These are phyloP conservation scores for Cryptococcus jaspeensis DNA, from an alignment of 1,284 basidiomycete genomes.

Conservation along the genomic window DNA sequence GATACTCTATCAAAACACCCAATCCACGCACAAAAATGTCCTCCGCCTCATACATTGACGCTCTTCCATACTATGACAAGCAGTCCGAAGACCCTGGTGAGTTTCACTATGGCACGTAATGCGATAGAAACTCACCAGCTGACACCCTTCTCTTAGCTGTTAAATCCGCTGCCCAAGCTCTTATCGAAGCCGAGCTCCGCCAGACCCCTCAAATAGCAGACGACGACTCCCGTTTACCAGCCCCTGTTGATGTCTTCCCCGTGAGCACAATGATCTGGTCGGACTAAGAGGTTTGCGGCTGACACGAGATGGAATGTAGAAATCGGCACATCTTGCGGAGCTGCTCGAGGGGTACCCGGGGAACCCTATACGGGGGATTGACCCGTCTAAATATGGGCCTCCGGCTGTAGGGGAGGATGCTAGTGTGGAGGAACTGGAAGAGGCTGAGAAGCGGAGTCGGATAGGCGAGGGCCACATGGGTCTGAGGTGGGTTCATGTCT, in stretches of 20 bases:
- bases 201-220: conserved; percentile 31
- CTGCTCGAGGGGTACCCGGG: conserved; percentile 66
- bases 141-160: conserved; percentile 18
- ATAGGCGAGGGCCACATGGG: conserved; percentile 88
- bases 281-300: background rate
- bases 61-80: conserved; percentile 91
- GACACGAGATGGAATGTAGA: conserved; percentile 23
- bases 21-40: conserved; percentile 23
- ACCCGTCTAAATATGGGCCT: conserved; percentile 75
- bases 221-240: conserved; percentile 70
- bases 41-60: conserved; percentile 60
- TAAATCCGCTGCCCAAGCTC: conserved; percentile 40
- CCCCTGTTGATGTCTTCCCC: conserved; percentile 56
- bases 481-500: conserved; percentile 62
- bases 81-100: conserved; percentile 77
- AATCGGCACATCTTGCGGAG: conserved; percentile 57
- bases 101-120: conserved; percentile 55
- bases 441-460: conserved; percentile 72
- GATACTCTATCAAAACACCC: background rate
- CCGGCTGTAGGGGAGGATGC: conserved; percentile 63
- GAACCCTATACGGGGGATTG: conserved; percentile 62
- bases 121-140: conserved; percentile 50
- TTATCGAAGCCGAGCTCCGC: conserved; percentile 49
- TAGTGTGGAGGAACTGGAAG: conserved; percentile 73
- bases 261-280: conserved; percentile 14